These are phyloP conservation scores for Talaromyces sp. DNA, from an alignment of 2,329 filamentous ascomycete genomes.

Conservation along the genomic window DNA sequence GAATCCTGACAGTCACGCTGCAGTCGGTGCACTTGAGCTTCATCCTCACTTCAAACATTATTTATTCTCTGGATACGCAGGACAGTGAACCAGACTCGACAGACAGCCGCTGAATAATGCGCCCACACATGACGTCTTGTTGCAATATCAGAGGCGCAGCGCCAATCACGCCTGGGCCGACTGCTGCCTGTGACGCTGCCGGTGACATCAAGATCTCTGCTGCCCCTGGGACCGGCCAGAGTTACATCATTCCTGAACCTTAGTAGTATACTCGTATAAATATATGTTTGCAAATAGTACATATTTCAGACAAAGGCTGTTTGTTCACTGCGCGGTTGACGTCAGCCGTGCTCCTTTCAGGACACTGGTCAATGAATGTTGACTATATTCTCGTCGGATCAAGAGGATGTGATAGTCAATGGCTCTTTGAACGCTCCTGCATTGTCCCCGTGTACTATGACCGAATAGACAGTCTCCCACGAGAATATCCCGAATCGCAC, in stretches of 20 bases:
- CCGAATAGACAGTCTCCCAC: too few species aligned
- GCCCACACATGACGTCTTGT: background rate
- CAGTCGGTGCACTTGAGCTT: too few species aligned
- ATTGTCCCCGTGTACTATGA: too few species aligned
- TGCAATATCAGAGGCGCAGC: conserved; percentile 7
- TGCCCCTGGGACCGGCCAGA: background rate
- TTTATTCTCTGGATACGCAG: too few species aligned
- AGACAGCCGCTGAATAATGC: too few species aligned
- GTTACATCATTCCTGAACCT: background rate
- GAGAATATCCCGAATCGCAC: too few species aligned
- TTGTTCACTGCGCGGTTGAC: background rate
- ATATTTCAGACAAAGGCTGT: background rate
- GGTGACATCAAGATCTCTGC: background rate
- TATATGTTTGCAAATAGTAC: background rate
- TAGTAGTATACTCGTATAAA: background rate
- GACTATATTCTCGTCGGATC: too few species aligned
- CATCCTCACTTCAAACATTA: too few species aligned
- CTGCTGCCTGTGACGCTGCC: background rate
- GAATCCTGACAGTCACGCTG: too few species aligned
- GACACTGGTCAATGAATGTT: background rate
- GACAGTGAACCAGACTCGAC: too few species aligned
- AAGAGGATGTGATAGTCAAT: too few species aligned
- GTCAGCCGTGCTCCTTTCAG: background rate
- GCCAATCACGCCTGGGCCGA: background rate
- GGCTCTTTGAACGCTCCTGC: too few species aligned